Evolutionary conservation across 371 early-diverging fungal genomes (phyloP).

Genomic region (Blakeslea trispora): DNA sequence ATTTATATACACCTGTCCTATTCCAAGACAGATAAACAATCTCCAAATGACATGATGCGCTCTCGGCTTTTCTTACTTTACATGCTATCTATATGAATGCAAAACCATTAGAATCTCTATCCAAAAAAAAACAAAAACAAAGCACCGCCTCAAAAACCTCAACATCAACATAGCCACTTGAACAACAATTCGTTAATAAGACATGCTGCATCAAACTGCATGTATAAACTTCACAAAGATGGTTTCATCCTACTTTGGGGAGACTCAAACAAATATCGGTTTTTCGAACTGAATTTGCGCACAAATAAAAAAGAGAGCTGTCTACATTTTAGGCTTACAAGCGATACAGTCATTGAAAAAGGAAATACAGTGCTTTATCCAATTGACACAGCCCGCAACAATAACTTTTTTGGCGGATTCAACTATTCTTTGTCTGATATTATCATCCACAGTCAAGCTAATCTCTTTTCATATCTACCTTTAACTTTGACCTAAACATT

Average conservation of each 20-base stretch:
- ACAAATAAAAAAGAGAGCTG: conserved; percentile 65
- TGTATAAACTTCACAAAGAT: conserved; percentile 58
- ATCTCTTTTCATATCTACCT: too few relatives aligned
- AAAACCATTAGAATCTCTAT: conserved; percentile 57
- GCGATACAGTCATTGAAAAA: too few relatives aligned
- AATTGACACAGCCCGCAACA: too few relatives aligned
- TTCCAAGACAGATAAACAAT: not conserved
- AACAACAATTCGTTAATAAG: conserved; percentile 47
- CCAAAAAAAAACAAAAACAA: conserved; percentile 3
- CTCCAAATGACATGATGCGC: conserved; percentile 53
- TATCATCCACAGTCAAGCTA: too few relatives aligned
- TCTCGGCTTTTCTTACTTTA: conserved; percentile 71
- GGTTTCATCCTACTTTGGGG: conserved; percentile 62
- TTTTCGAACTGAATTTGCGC: too few relatives aligned
- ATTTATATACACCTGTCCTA: not conserved
- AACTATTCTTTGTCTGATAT: too few relatives aligned
- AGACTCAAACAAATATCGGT: conserved; percentile 35
- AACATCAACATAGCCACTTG: too few relatives aligned
- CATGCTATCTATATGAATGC: conserved; percentile 67
- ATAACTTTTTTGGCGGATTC: too few relatives aligned
- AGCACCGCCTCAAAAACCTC: not conserved
- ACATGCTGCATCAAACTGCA: conserved; percentile 63
- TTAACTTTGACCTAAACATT: too few relatives aligned
- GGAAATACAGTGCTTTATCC: too few relatives aligned
- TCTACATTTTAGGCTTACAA: too few relatives aligned